These are phyloP conservation scores for Xenosphaeropsis pyriputrescens DNA, from an alignment of 2,329 filamentous ascomycete genomes.

Conservation along the genomic window DNA sequence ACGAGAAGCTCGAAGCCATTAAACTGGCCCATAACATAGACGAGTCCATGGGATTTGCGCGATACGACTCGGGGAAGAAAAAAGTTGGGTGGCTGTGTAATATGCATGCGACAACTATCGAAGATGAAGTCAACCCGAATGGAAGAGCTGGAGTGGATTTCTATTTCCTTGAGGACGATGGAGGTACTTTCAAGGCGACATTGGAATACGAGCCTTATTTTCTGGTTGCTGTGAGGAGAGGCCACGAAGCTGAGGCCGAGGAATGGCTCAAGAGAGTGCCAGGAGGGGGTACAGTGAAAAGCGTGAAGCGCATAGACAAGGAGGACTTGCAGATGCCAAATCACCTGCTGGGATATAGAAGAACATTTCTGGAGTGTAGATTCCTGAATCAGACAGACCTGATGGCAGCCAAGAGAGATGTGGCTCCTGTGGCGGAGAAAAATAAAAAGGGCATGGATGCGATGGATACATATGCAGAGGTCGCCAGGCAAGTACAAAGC, in stretches of 20 bases:
- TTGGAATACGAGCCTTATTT: slow-evolving; percentile 97
- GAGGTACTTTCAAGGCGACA: slow-evolving; percentile 81
- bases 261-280: slow-evolving; percentile 78
- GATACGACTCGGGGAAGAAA: slow-evolving; percentile 74
- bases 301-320: slow-evolving; percentile 65
- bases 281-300: slow-evolving; percentile 70
- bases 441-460: slow-evolving; percentile 94
- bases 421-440: slow-evolving; percentile 86
- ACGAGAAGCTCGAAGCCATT: slow-evolving; percentile 83
- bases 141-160: slow-evolving; percentile 87
- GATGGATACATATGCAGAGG: slow-evolving; percentile 97
- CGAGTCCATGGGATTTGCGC: slow-evolving; percentile 84
- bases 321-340: slow-evolving; percentile 94
- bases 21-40: slow-evolving; percentile 80
- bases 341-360: slow-evolving; percentile 78
- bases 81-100: slow-evolving; percentile 90
- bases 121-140: slow-evolving; percentile 63
- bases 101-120: slow-evolving; percentile 74
- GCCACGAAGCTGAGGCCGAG: slow-evolving; percentile 83
- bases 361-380: slow-evolving; percentile 73
- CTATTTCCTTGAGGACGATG: slow-evolving; percentile 88
- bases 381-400: slow-evolving; percentile 84
- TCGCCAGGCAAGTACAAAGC: slow-evolving; percentile 53
- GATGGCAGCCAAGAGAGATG: slow-evolving; percentile 66
- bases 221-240: slow-evolving; percentile 75